A percentile compares a stretch with the other conserved stretches of the same genome.
Conservation (phyloP, 2,329 filamentous ascomycete species). For the Aspergillus sp. region DNA sequence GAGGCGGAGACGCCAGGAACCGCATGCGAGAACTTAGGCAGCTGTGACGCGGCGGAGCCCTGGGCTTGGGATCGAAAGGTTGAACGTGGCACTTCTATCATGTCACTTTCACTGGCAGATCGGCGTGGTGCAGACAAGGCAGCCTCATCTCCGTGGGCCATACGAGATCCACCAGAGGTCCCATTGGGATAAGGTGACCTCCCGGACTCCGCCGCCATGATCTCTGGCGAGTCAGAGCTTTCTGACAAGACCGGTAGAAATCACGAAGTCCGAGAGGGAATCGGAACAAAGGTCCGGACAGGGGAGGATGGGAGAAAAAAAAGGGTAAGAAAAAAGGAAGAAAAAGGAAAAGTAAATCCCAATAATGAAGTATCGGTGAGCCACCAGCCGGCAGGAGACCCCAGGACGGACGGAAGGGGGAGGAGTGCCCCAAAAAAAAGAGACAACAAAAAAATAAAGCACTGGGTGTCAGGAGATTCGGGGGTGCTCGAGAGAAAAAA, state of each 20-base stretch:
- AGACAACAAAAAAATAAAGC: neutral
- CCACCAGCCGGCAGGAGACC: slow-evolving; percentile 14
- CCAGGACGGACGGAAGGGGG: slow-evolving; percentile 11
- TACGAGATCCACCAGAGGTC: slow-evolving; percentile 32
- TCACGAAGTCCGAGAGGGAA: slow-evolving; percentile 40
- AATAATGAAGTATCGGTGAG: slow-evolving; percentile 16
- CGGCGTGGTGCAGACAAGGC: slow-evolving; percentile 28
- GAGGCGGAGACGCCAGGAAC: slow-evolving; percentile 31
- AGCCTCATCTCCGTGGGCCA: slow-evolving; percentile 29
- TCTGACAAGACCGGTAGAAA: slow-evolving; percentile 34
- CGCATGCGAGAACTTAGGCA: slow-evolving; percentile 35
- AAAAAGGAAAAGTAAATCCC: slow-evolving; percentile 11
- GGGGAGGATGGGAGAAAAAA: slow-evolving; percentile 3
- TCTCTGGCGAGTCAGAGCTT: slow-evolving; percentile 29
- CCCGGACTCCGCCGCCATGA: slow-evolving; percentile 41
- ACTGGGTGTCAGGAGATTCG: slow-evolving; percentile 21
- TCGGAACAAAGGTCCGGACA: slow-evolving; percentile 19
- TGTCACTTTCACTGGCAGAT: slow-evolving; percentile 33
- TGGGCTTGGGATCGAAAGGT: slow-evolving; percentile 30
- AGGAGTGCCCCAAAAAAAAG: slow-evolving; percentile 2
- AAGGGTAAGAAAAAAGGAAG: slow-evolving; percentile 6
- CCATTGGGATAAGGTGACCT: slow-evolving; percentile 38
- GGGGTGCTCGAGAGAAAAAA: slow-evolving; percentile 11
- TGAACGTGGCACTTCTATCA: slow-evolving; percentile 32
- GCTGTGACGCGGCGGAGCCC: slow-evolving; percentile 30